These are phyloP conservation scores for Flagelloscypha sp. DNA, from an alignment of 768 basidiomycete genomes.

Conservation along the genomic window DNA sequence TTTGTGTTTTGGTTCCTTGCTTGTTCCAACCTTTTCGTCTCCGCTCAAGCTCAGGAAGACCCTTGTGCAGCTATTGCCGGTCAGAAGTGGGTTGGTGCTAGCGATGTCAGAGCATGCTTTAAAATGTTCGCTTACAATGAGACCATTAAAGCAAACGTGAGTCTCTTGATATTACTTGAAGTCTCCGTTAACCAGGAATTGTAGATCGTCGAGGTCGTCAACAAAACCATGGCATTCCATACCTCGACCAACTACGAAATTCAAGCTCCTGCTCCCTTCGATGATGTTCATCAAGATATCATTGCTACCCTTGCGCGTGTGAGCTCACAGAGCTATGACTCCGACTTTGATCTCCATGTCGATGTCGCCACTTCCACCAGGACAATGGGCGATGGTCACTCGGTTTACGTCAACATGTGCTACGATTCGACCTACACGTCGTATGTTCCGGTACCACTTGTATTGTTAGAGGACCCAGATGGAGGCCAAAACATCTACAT, in stretches of 20 bases:
- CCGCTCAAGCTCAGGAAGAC: conserved; percentile 27
- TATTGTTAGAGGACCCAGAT: conserved; percentile 17
- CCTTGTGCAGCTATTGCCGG: conserved; percentile 47
- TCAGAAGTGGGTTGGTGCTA: conserved; percentile 47
- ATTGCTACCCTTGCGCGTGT: conserved; percentile 42
- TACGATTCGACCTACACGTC: conserved; percentile 31
- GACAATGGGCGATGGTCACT: conserved; percentile 51
- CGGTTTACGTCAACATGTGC: conserved; percentile 46
- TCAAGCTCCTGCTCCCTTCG: conserved; percentile 44
- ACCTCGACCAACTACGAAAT: conserved; percentile 56
- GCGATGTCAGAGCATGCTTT: conserved; percentile 44
- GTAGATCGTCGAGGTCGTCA: conserved; percentile 50
- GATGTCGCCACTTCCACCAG: conserved; percentile 47
- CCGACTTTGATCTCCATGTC: conserved; percentile 49
- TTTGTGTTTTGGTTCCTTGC: too few relatives aligned
- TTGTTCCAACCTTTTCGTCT: not conserved
- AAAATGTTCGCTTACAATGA: conserved; percentile 39
- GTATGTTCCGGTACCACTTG: conserved; percentile 21
- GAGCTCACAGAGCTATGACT: conserved; percentile 30
- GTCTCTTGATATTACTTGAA: conserved; percentile 8
- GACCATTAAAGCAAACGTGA: conserved; percentile 41
- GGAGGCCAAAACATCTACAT: conserved; percentile 23
- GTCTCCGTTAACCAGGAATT: not conserved
- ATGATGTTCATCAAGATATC: conserved; percentile 52
- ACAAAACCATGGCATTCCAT: conserved; percentile 51